Percentiles rank a stretch among this genome's conserved stretches.
These are phyloP conservation scores for Monascus ruber DNA, from an alignment of 2,329 filamentous ascomycete species.

Conservation along the genomic window DNA sequence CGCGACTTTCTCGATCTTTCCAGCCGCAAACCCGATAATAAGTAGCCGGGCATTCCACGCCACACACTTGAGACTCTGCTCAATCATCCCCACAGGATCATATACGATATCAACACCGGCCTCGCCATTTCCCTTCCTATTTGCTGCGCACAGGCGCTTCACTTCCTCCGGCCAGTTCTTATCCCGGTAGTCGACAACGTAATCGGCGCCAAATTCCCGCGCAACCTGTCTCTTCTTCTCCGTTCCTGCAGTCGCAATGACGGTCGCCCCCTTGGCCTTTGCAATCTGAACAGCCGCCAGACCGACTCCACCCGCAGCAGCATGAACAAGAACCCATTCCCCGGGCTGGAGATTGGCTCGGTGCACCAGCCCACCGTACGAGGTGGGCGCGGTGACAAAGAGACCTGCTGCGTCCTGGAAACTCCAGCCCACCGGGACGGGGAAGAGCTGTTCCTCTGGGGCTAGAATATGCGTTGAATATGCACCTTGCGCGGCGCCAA, in stretches of 20 bases:
- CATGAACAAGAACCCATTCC: slow-evolving; percentile 82
- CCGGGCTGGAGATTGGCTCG: slow-evolving; percentile 66
- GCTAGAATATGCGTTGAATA: slow-evolving; percentile 69
- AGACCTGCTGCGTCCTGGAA: slow-evolving; percentile 77
- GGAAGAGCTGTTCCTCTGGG: slow-evolving; percentile 54
- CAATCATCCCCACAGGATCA: slow-evolving; percentile 85
- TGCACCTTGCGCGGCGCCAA: slow-evolving; percentile 75
- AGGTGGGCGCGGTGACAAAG: slow-evolving; percentile 85
- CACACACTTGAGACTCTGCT: slow-evolving; percentile 77
- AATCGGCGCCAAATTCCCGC: slow-evolving; percentile 69
- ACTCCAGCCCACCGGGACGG: slow-evolving; percentile 69
- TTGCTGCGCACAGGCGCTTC: slow-evolving; percentile 48
- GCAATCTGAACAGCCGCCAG: slow-evolving; percentile 87
- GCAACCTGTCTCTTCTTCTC: slow-evolving; percentile 71
- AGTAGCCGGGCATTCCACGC: slow-evolving; percentile 86
- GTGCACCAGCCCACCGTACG: slow-evolving; percentile 70
- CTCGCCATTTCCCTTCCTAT: slow-evolving; percentile 52
- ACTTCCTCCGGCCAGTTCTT: slow-evolving; percentile 58
- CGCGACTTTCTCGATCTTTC: slow-evolving; percentile 79
- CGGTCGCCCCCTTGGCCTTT: slow-evolving; percentile 80
- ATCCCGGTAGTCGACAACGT: slow-evolving; percentile 67
- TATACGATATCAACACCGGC: slow-evolving; percentile 82
- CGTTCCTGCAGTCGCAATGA: slow-evolving; percentile 84
- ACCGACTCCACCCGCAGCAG: slow-evolving; percentile 83
- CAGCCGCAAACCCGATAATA: slow-evolving; percentile 80